These are phyloP conservation scores for Capronia epimyces DNA, from an alignment of 2,329 filamentous ascomycete species.

Conservation along the genomic window DNA sequence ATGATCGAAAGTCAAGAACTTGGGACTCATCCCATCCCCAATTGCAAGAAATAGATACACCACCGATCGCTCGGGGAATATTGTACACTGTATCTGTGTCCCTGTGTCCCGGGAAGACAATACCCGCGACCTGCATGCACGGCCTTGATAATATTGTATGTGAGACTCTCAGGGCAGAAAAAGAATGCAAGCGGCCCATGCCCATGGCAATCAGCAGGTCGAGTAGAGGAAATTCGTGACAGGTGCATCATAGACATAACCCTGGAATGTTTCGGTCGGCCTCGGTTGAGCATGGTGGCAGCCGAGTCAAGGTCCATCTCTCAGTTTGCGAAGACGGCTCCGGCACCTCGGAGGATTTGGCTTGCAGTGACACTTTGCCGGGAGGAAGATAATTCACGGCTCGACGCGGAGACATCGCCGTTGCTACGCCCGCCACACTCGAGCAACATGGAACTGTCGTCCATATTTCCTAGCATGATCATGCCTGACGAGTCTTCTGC, in stretches of 20 bases:
- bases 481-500: slow-evolving; percentile 15
- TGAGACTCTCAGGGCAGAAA: too few species aligned
- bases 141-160: not conserved
- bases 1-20: not conserved
- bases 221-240: too few species aligned
- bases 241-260: too few species aligned
- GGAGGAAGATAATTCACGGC: slow-evolving; percentile 7
- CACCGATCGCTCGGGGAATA: not conserved
- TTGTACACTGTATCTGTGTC: not conserved
- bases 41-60: not conserved
- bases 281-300: too few species aligned
- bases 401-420: slow-evolving; percentile 8
- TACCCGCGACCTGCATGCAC: not conserved
- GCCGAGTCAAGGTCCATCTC: slow-evolving; percentile 2
- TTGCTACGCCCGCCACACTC: not conserved
- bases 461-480: slow-evolving; percentile 8
- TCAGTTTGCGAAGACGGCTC: slow-evolving; percentile 6
- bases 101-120: not conserved
- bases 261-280: too few species aligned
- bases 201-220: too few species aligned
- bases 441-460: slow-evolving; percentile 4
- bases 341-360: slow-evolving; percentile 8
- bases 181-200: too few species aligned
- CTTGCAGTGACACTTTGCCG: slow-evolving; percentile 10
- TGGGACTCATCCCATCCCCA: not conserved